Conservation (phyloP, 805 yeast genomes). For the Candida oleophila region DNA sequence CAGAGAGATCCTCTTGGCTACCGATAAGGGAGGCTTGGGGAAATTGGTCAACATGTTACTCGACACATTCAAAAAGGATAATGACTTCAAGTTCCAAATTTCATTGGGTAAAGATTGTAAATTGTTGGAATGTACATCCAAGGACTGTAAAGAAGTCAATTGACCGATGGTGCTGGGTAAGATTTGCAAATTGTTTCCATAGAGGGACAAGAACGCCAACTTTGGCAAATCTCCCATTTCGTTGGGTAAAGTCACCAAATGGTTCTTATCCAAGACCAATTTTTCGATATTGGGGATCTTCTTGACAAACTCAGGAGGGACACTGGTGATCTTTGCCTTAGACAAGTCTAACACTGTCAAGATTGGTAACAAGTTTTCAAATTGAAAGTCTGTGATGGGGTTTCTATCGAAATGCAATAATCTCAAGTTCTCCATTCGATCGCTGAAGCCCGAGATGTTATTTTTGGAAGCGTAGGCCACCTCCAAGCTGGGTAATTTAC, state of each 20-base stretch:
- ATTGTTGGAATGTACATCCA: constrained; percentile 86
- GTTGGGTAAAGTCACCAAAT: constrained; percentile 71
- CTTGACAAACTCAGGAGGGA: constrained; percentile 63
- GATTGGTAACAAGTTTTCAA: constrained; percentile 52
- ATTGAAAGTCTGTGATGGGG: constrained; percentile 72
- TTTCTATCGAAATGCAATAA: constrained; percentile 75
- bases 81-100: constrained; percentile 60
- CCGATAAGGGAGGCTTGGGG: constrained; percentile 48
- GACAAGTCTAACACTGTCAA: constrained; percentile 74
- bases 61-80: constrained; percentile 64
- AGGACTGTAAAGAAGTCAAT: constrained; percentile 55
- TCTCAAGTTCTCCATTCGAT: constrained; percentile 59
- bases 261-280: constrained; percentile 77
- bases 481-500: constrained; percentile 60
- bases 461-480: constrained; percentile 75
- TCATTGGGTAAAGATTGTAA: constrained; percentile 66
- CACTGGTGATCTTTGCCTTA: constrained; percentile 76
- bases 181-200: constrained; percentile 69
- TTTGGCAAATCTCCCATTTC: constrained; percentile 59
- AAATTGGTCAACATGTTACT: constrained; percentile 66
- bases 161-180: constrained; percentile 67
- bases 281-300: constrained; percentile 68
- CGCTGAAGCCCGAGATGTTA: constrained; percentile 67
- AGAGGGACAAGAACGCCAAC: constrained; percentile 66
- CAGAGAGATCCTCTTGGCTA: constrained; percentile 32